A percentile compares a stretch with the other conserved stretches of the same genome.
These are phyloP conservation scores for Eucalyptus erythrocorys DNA, from an alignment of 345 rosid genomes.

Conservation along the genomic window DNA sequence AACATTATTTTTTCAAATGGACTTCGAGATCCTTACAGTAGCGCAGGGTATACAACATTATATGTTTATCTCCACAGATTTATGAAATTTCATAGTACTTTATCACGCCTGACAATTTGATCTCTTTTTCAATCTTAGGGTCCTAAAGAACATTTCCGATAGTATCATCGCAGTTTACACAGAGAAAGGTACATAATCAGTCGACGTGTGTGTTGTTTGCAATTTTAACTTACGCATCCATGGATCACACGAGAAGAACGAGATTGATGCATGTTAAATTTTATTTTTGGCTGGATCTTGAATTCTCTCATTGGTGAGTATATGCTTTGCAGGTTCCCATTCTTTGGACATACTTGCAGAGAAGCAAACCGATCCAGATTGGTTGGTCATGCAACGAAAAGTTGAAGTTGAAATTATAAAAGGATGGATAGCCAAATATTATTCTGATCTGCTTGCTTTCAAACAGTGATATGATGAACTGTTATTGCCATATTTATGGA, in stretches of 20 bases:
- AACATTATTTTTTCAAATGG: conserved; percentile 63
- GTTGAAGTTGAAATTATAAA: conserved; percentile 3
- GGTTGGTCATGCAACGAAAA: conserved; percentile 17
- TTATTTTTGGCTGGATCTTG: neutral
- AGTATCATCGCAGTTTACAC: conserved; percentile 21
- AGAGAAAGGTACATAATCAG: conserved; percentile 3
- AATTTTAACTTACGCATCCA: neutral
- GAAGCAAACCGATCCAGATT: conserved; percentile 3
- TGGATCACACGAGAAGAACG: neutral
- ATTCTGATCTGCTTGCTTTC: neutral
- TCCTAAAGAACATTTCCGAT: conserved; percentile 6
- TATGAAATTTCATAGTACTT: neutral
- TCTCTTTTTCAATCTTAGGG: neutral
- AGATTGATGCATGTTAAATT: neutral
- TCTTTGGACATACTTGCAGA: conserved; percentile 15
- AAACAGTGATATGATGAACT: neutral
- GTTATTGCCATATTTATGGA: neutral
- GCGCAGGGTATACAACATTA: conserved; percentile 26
- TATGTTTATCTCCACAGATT: neutral
- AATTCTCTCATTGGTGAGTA: neutral
- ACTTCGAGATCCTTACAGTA: conserved; percentile 42
- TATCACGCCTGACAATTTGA: neutral
- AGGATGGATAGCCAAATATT: conserved; percentile 9
- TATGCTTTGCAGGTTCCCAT: conserved; percentile 14
- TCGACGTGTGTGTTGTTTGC: neutral